These are phyloP conservation scores for Akanthomyces dipterigenus DNA, from an alignment of 2,329 filamentous ascomycete genomes.

Conservation along the genomic window DNA sequence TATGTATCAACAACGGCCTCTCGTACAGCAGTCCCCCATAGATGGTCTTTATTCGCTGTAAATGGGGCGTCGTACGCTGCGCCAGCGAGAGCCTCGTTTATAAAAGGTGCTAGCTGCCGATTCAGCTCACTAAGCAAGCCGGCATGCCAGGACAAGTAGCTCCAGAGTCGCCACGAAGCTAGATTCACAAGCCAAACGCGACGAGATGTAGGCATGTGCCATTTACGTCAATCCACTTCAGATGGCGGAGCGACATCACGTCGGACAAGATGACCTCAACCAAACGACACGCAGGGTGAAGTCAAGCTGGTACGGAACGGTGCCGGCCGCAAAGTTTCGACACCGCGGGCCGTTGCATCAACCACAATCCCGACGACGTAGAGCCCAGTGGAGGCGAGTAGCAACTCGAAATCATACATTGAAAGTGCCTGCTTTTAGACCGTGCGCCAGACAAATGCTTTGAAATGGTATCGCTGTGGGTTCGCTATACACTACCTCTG, in stretches of 20 bases:
- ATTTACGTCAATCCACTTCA: slow-evolving; percentile 55
- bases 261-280: slow-evolving; percentile 61
- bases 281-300: slow-evolving; percentile 57
- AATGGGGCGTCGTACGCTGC: slow-evolving; percentile 27
- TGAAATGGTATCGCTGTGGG: neutral
- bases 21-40: slow-evolving; percentile 36
- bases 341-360: slow-evolving; percentile 41
- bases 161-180: slow-evolving; percentile 45
- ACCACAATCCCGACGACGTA: slow-evolving; percentile 52
- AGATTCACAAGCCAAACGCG: slow-evolving; percentile 57
- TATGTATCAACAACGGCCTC: slow-evolving; percentile 37
- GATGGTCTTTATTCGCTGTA: slow-evolving; percentile 20
- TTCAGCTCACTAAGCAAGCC: slow-evolving; percentile 47
- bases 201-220: slow-evolving; percentile 56
- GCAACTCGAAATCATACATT: slow-evolving; percentile 36
- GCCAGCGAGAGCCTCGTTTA: slow-evolving; percentile 27
- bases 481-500: neutral
- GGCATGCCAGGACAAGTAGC: slow-evolving; percentile 46
- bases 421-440: neutral
- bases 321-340: slow-evolving; percentile 50
- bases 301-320: slow-evolving; percentile 55
- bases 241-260: slow-evolving; percentile 53
- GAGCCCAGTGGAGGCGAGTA: slow-evolving; percentile 51
- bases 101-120: slow-evolving; percentile 33
- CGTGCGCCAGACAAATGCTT: neutral